Evolutionary conservation across 805 yeast species (phyloP).

Genomic region (Naumovozyma baii): DNA sequence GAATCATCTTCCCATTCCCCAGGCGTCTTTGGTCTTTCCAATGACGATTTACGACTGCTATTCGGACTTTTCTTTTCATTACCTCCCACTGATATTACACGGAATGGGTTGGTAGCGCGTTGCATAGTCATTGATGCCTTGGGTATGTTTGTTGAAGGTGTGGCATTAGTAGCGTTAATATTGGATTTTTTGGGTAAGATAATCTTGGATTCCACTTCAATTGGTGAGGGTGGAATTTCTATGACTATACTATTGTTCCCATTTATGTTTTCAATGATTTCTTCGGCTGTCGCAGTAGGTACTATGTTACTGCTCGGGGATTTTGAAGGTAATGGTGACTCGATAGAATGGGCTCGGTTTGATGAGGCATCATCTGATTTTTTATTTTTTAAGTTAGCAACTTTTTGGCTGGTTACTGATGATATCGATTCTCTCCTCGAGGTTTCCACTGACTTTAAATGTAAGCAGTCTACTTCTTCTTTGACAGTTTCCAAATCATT

Average conservation of each 20-base stretch:
- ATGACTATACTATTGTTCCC: slow-evolving; percentile 4
- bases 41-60: slow-evolving; percentile 6
- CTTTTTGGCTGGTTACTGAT: too few relatives aligned
- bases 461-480: too few relatives aligned
- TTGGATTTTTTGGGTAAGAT: slow-evolving; percentile 7
- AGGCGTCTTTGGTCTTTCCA: background rate
- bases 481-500: too few relatives aligned
- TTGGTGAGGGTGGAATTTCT: background rate
- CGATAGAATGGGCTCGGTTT: too few relatives aligned
- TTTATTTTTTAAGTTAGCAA: too few relatives aligned
- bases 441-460: too few relatives aligned
- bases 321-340: too few relatives aligned
- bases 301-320: too few relatives aligned
- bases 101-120: slow-evolving; percentile 24
- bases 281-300: too few relatives aligned
- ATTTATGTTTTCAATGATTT: slow-evolving; percentile 3
- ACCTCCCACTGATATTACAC: slow-evolving; percentile 27
- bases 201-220: slow-evolving; percentile 3
- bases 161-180: background rate
- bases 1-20: slow-evolving; percentile 4
- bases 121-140: slow-evolving; percentile 1
- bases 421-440: too few relatives aligned
- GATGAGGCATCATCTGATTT: too few relatives aligned
- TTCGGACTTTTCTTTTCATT: slow-evolving; percentile 5
- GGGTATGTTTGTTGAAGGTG: too few relatives aligned